Base-by-base conservation (phyloP, 176 grass and related monocot genomes). In the Ensete ventricosum region DNA sequence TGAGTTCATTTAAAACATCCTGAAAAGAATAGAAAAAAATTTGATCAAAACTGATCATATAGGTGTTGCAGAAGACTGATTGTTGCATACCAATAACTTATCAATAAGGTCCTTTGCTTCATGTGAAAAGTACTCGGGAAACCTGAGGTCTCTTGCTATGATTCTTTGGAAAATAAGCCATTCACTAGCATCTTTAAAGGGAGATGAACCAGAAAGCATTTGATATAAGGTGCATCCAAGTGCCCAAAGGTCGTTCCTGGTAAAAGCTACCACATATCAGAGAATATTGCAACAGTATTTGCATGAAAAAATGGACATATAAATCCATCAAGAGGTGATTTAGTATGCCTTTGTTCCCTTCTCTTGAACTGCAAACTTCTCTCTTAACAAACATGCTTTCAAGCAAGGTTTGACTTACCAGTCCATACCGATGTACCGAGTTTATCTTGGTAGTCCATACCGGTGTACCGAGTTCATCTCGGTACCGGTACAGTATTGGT, bases 121-220 rank as follows among this genome's bases (percentile, higher is more conserved):
- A 74, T 87, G 65, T 50, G 96, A 99, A 75, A 99, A 89, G 79
- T 89, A 88, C 14, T 95, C 88, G 22, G 86, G 96, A 82, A 95
- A 84, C 79, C 83, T 90, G 43, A 99, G 78, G 72, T 99, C 91
- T 64, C 96, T 87, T 12, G 96, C 88, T 52, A 89, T 91, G 71
- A 99, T 99, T 81, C 86, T 91, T 77, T 99, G 91, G 83, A 91
- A 99, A 82, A 95, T 94, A 76, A 94, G 86, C 90, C 96, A 95
- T 66, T 99, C 91, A 51, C 83, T 99, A 19, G 91, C 88, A 83
- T 99, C 96, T 84, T 95, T 95, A 88, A 99, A 99, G 9, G 96
- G 96, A 17, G 91, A 91, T 71, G 83, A 94, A 13, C 96, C 96
- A 83, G 91, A 95, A 67, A 95, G 96, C 91, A 99, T 95, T 87